phyloP scores from a whole-genome alignment of 164 flowering plant species.

The Warburgia ugandensis region DNA sequence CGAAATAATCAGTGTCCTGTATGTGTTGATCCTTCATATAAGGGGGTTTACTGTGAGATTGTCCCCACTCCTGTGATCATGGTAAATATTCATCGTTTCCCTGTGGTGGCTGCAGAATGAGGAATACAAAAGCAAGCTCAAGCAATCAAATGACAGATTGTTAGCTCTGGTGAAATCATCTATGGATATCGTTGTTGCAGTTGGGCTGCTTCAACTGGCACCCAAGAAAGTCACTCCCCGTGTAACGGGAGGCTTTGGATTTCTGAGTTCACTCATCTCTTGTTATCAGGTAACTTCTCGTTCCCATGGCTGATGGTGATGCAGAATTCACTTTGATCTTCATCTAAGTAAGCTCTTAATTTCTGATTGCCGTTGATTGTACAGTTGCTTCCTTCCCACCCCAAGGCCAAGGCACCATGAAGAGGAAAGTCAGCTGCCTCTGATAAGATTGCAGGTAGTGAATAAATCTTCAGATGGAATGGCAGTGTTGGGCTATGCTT shows the following conservation, averaged over 20 bases:
- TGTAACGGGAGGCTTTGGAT: conserved; percentile 91
- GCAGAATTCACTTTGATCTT: no score
- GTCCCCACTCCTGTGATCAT: neutral
- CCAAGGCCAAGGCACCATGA: neutral
- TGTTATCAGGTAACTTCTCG: conserved; percentile 76
- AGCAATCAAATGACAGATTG: conserved; percentile 78
- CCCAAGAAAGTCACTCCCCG: conserved; percentile 94
- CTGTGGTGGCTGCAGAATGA: conserved; percentile 55
- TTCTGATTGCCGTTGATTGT: neutral
- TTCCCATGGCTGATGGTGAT: no score
- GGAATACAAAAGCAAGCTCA: conserved; percentile 48
- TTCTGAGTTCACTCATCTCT: conserved; percentile 78
- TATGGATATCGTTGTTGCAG: conserved; percentile 82
- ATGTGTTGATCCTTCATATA: conserved; percentile 11
- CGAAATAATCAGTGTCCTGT: conserved; percentile 49
- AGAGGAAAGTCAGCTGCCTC: no score
- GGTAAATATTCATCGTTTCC: neutral
- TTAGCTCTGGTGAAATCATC: conserved; percentile 66
- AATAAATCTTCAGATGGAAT: no score
- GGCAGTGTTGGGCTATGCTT: no score
- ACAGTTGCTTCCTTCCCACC: neutral
- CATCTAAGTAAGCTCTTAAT: no score
- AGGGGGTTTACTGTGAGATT: neutral
- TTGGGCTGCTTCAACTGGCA: conserved; percentile 89
- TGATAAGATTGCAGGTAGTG: no score